Evolutionary conservation across 139 green algal genomes (phyloP).

Genomic region (Ulvella scutata): DNA sequence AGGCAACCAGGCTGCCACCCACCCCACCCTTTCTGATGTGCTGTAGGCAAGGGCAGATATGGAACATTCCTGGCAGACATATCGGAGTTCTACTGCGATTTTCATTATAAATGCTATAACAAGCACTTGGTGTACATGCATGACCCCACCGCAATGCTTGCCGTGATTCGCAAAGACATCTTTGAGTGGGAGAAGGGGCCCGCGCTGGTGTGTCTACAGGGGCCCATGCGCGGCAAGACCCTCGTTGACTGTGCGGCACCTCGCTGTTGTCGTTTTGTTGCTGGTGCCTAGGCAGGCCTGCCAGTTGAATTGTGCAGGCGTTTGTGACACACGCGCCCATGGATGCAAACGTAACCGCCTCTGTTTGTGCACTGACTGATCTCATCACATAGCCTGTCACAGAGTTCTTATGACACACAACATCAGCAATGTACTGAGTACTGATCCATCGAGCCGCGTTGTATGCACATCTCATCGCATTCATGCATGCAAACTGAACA

Average conservation of each 20-base stretch:
- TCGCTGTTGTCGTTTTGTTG: too few species aligned
- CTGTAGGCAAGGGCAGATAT: constrained; percentile 15
- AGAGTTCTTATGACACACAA: not conserved
- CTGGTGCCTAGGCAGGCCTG: not conserved
- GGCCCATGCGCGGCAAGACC: constrained; percentile 31
- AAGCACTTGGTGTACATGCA: constrained; percentile 44
- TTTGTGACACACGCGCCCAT: too few species aligned
- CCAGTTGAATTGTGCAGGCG: not conserved
- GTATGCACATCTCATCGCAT: not conserved
- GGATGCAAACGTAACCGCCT: too few species aligned
- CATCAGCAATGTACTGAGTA: not conserved
- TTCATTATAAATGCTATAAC: constrained; percentile 35
- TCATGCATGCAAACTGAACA: not conserved
- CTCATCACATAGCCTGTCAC: not conserved
- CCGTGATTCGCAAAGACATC: constrained; percentile 34
- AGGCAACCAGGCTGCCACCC: too few species aligned
- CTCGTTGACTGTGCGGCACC: constrained; percentile 35
- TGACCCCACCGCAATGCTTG: constrained; percentile 46
- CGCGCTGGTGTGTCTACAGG: constrained; percentile 38
- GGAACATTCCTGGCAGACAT: constrained; percentile 44
- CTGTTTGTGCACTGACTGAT: not conserved
- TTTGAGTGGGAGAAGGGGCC: constrained; percentile 44
- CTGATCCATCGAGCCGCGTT: not conserved
- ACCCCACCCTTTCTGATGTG: too few species aligned
- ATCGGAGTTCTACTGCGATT: constrained; percentile 49